Evolutionary conservation across 148 eudicot genomes (phyloP).

Genomic region (Rhododendron mucronatum): DNA sequence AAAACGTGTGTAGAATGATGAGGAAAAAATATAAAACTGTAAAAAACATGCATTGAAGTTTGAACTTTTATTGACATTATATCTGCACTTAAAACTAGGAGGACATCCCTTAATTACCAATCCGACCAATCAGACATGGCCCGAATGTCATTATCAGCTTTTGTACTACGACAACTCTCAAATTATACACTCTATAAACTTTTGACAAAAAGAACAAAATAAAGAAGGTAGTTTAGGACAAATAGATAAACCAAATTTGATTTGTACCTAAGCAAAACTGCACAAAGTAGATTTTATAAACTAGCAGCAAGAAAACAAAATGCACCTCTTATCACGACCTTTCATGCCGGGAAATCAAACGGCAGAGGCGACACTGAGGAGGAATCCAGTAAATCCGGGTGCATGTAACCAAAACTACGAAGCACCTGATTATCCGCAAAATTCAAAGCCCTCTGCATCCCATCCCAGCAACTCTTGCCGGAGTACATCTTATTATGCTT

Average conservation of each 20-base stretch:
- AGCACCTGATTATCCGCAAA: constrained; percentile 89
- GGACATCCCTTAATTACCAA: background rate
- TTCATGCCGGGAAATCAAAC: constrained; percentile 34
- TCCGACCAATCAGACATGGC: background rate
- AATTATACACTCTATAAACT: background rate
- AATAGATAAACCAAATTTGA: background rate
- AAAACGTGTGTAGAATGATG: background rate
- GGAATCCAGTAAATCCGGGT: constrained; percentile 43
- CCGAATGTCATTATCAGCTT: background rate
- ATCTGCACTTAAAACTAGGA: background rate
- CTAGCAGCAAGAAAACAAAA: background rate
- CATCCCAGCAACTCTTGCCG: constrained; percentile 47
- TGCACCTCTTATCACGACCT: background rate
- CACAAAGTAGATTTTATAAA: constrained; percentile 1
- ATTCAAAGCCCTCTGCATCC: constrained; percentile 60
- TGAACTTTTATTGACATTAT: background rate
- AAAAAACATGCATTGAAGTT: background rate
- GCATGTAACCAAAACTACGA: constrained; percentile 56
- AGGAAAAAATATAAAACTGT: background rate
- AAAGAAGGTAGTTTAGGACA: background rate
- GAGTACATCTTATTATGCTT: constrained; percentile 52
- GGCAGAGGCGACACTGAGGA: constrained; percentile 44
- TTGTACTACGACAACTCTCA: background rate
- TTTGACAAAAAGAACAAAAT: background rate
- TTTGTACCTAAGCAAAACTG: background rate